phyloP scores from a whole-genome alignment of 192 early-diverging fungal species.

The Backusella morwellensis region DNA sequence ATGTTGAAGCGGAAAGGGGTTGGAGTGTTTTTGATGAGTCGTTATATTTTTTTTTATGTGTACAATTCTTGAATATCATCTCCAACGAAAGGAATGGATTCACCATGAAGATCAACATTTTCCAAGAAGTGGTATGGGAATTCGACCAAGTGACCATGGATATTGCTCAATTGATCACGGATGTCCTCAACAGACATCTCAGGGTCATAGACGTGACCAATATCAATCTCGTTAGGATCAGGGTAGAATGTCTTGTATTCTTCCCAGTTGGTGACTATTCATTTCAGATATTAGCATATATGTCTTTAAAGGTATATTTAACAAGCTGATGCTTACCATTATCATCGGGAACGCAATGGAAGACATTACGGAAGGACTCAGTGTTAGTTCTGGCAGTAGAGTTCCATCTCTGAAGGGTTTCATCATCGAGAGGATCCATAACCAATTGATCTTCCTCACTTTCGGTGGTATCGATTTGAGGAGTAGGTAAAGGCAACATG shows the following conservation, averaged over 20 bases:
- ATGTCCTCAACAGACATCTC: constrained; percentile 40
- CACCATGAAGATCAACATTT: constrained; percentile 44
- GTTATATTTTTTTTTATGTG: constrained; percentile 11
- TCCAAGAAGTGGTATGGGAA: constrained; percentile 49
- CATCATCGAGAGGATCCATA: constrained; percentile 67
- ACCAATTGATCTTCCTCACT: constrained; percentile 40
- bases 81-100: constrained; percentile 20
- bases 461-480: constrained; percentile 27
- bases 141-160: constrained; percentile 53
- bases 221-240: constrained; percentile 34
- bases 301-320: neutral
- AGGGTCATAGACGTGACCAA: constrained; percentile 44
- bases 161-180: constrained; percentile 29
- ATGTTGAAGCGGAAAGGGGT: neutral
- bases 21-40: neutral
- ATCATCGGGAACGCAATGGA: constrained; percentile 84
- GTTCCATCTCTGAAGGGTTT: constrained; percentile 63
- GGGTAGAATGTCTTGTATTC: constrained; percentile 48
- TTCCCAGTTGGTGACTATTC: constrained; percentile 37
- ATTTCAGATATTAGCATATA: neutral
- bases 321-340: constrained; percentile 24
- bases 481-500: constrained; percentile 30
- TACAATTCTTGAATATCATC: constrained; percentile 26
- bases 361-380: constrained; percentile 69
- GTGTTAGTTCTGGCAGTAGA: constrained; percentile 65